phyloP scores from a whole-genome alignment of 129 eudicot species.

The Helianthus tuberosus region DNA sequence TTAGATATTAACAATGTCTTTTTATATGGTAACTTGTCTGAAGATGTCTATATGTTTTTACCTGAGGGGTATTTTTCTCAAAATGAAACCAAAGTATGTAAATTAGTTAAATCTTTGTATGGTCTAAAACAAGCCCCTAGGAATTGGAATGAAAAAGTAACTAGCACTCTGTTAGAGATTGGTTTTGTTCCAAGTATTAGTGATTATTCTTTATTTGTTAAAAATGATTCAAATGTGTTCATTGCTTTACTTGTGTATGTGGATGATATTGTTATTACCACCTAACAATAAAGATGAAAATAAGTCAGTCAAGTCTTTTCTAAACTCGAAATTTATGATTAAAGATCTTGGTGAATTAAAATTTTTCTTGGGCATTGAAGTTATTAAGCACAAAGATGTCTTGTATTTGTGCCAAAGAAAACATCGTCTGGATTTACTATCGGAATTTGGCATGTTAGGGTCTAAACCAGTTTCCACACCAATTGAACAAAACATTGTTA shows the following conservation, averaged over 20 bases:
- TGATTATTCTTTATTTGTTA: background rate
- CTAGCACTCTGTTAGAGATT: too few species aligned
- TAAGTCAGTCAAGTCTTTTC: background rate
- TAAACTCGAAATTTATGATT: background rate
- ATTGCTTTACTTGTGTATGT: background rate
- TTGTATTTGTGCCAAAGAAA: background rate
- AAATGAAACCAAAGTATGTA: background rate
- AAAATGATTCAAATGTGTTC: too few species aligned
- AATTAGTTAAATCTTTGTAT: background rate
- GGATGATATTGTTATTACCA: background rate
- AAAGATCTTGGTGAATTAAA: background rate
- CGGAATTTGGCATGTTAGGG: too few species aligned
- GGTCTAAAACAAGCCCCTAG: too few species aligned
- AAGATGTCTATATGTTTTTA: background rate
- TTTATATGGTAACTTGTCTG: background rate
- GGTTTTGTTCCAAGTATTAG: background rate
- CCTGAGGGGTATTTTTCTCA: background rate
- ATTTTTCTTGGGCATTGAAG: background rate
- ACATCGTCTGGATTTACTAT: background rate
- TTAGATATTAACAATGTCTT: background rate
- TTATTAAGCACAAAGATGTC: background rate
- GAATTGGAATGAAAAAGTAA: too few species aligned
- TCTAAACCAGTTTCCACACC: too few species aligned
- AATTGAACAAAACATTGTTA: too few species aligned
- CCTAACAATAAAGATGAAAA: background rate